Conservation (phyloP, 768 basidiomycete genomes). For the Tricholoma furcatifolium region DNA sequence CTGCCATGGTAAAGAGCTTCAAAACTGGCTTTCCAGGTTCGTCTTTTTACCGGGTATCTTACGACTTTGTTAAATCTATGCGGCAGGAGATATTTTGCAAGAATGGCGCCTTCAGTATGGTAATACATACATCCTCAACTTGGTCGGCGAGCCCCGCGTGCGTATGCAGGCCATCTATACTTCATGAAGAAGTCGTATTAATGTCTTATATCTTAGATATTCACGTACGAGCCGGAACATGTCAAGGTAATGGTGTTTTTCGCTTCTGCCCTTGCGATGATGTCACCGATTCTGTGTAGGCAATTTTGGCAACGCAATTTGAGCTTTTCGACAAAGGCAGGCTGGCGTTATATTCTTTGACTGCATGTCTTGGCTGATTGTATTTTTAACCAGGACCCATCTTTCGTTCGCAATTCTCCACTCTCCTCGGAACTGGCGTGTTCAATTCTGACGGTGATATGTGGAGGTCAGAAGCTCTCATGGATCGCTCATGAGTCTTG, state of each 20-base stretch:
- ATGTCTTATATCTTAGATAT: slow-evolving; percentile 25
- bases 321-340: slow-evolving; percentile 44
- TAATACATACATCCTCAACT: slow-evolving; percentile 22
- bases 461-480: slow-evolving; percentile 51
- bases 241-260: slow-evolving; percentile 29
- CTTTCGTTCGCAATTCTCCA: slow-evolving; percentile 25
- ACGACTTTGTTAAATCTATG: not conserved
- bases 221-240: slow-evolving; percentile 45
- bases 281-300: slow-evolving; percentile 1
- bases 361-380: not conserved
- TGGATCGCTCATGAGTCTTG: not conserved
- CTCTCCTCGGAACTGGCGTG: slow-evolving; percentile 53
- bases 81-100: slow-evolving; percentile 25
- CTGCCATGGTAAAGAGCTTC: slow-evolving; percentile 19
- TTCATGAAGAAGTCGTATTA: not conserved
- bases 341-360: not conserved
- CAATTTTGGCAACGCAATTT: slow-evolving; percentile 47
- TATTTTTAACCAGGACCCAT: slow-evolving; percentile 23
- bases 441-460: slow-evolving; percentile 65
- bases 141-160: slow-evolving; percentile 32
- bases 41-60: not conserved
- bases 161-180: not conserved
- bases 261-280: not conserved
- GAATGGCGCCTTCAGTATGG: slow-evolving; percentile 25
- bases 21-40: slow-evolving; percentile 25